Percentiles rank a stretch among this genome's conserved stretches.
These are phyloP conservation scores for Geotrichum fermentans DNA, from an alignment of 1,139 yeast species.

Conservation along the genomic window DNA sequence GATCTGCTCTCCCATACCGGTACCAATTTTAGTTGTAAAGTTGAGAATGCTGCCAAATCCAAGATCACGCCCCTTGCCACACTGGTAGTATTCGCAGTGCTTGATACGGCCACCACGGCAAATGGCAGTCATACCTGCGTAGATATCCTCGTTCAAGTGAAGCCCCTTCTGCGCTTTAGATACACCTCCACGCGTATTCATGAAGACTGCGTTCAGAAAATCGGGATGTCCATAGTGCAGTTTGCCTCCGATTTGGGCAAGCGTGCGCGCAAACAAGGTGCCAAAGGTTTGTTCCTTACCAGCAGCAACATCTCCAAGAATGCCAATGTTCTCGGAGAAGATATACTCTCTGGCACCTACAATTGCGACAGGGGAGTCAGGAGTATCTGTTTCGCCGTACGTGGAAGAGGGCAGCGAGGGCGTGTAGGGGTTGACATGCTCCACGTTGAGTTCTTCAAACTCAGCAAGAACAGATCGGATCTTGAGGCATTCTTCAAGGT, in stretches of 20 bases:
- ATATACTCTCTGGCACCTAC: constrained; percentile 99
- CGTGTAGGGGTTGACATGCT: constrained; percentile 44
- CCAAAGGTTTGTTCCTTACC: constrained; percentile 99
- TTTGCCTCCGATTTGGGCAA: constrained; percentile 98
- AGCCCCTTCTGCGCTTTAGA: constrained; percentile 98
- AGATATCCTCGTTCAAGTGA: constrained; percentile 97
- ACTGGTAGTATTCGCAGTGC: constrained; percentile 98
- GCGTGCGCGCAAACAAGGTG: constrained; percentile 93
- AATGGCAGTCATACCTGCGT: constrained; percentile 97
- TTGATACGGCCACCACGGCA: constrained; percentile 98
- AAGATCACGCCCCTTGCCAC: constrained; percentile 99
- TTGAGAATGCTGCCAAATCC: constrained; percentile 98
- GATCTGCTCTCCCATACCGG: constrained; percentile 99
- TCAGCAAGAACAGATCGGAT: constrained; percentile 96
- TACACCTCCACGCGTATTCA: constrained; percentile 99
- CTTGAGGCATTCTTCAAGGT: constrained; percentile 96
- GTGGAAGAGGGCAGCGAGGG: constrained; percentile 30
- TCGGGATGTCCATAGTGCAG: constrained; percentile 99
- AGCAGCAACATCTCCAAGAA: constrained; percentile 98
- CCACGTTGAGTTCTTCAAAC: constrained; percentile 85
- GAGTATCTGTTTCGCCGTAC: constrained; percentile 35
- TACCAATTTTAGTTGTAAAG: constrained; percentile 98
- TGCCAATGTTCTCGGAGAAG: constrained; percentile 98
- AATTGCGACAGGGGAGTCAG: constrained; percentile 84
- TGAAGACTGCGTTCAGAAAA: constrained; percentile 87